Conservation (phyloP, 2,329 filamentous ascomycete genomes). For the Neospermospora avenae region DNA sequence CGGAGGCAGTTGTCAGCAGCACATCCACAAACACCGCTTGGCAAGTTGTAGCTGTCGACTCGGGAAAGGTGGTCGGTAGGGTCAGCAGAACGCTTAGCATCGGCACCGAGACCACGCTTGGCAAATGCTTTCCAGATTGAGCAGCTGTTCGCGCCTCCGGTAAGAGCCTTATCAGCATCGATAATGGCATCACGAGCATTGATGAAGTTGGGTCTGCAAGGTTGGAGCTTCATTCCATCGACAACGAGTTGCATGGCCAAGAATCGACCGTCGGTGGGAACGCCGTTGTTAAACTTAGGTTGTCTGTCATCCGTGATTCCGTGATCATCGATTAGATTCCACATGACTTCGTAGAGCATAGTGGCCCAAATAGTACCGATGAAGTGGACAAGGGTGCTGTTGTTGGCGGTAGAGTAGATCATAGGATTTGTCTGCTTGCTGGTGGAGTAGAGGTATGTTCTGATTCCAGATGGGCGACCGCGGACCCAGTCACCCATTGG, state of each 20-base stretch:
- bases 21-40: constrained; percentile 13
- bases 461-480: not conserved
- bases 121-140: constrained; percentile 6
- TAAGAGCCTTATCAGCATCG: constrained; percentile 7
- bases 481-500: constrained; percentile 6
- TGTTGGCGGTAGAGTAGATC: constrained; percentile 7
- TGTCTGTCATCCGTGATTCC: not conserved
- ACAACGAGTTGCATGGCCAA: constrained; percentile 9
- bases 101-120: constrained; percentile 7
- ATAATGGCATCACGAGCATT: constrained; percentile 5
- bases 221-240: constrained; percentile 7
- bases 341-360: constrained; percentile 10
- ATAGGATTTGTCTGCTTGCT: constrained; percentile 7
- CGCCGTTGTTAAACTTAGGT: constrained; percentile 1
- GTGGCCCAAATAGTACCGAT: constrained; percentile 7
- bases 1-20: constrained; percentile 37
- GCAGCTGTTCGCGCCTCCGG: constrained; percentile 1
- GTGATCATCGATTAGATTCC: constrained; percentile 7
- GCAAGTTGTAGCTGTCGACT: constrained; percentile 14
- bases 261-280: constrained; percentile 6
- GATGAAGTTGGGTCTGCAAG: constrained; percentile 8
- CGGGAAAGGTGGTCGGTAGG: constrained; percentile 5
- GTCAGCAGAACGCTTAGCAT: constrained; percentile 3
- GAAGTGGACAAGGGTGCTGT: constrained; percentile 4
- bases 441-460: constrained; percentile 8